These are phyloP conservation scores for Bromus sterilis DNA, from an alignment of 176 grass and related monocot species.

Conservation along the genomic window DNA sequence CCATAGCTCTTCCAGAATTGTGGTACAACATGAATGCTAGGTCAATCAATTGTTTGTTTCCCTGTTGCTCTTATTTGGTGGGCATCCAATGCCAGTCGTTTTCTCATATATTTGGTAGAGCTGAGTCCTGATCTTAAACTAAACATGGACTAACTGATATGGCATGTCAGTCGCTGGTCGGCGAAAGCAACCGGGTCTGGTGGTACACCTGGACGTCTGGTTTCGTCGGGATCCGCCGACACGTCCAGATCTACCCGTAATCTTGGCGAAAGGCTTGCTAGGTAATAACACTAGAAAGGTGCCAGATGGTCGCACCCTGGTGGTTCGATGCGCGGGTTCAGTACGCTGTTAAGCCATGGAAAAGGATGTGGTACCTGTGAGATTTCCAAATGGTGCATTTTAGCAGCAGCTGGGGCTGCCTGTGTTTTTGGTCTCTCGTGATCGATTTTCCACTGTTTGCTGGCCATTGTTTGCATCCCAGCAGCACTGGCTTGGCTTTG, in stretches of 20 bases:
- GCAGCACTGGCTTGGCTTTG: background rate
- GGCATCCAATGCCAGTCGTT: background rate
- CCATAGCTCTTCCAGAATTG: background rate
- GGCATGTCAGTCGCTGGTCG: background rate
- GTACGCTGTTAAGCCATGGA: constrained; percentile 11
- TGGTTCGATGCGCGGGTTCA: background rate
- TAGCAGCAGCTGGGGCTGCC: background rate
- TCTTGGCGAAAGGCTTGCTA: constrained; percentile 13
- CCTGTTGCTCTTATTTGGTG: background rate
- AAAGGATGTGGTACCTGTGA: constrained; percentile 37
- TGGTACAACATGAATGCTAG: constrained; percentile 1
- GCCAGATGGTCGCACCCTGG: background rate
- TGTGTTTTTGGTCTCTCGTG: constrained; percentile 10
- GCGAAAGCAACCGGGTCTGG: constrained; percentile 11
- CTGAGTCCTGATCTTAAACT: background rate
- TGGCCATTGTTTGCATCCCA: constrained; percentile 1
- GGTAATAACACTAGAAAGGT: background rate
- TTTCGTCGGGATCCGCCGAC: constrained; percentile 15
- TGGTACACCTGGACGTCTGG: constrained; percentile 14
- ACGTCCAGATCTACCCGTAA: constrained; percentile 34
- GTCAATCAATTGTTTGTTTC: constrained; percentile 7
- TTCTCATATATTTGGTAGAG: constrained; percentile 2
- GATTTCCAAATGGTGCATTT: background rate
- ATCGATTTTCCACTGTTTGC: background rate
- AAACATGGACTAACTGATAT: background rate